phyloP scores from a whole-genome alignment of 2,329 filamentous ascomycete genomes.

The Hypoxylon sp. region DNA sequence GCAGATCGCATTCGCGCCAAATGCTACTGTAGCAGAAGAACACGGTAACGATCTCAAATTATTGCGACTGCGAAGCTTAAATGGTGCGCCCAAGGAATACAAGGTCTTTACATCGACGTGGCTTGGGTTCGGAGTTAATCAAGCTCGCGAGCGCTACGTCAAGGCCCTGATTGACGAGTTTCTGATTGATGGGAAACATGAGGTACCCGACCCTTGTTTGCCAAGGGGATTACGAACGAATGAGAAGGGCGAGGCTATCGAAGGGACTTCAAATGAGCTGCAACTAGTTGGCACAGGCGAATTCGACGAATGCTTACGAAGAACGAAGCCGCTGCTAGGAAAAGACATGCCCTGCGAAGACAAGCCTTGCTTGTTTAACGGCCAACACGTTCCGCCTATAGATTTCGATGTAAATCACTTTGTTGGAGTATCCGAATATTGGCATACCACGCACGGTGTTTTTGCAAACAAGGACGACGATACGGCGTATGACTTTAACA shows the following conservation, averaged over 20 bases:
- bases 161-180: conserved; percentile 79
- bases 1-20: conserved; percentile 97
- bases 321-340: conserved; percentile 87
- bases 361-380: conserved; percentile 88
- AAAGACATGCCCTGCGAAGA: conserved; percentile 90
- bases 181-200: conserved; percentile 68
- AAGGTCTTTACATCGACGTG: conserved; percentile 95
- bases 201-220: conserved; percentile 92
- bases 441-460: conserved; percentile 97
- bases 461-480: conserved; percentile 85
- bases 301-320: conserved; percentile 86
- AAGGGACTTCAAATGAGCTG: conserved; percentile 59
- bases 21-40: conserved; percentile 88
- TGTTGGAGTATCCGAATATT: conserved; percentile 97
- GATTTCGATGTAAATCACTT: conserved; percentile 99
- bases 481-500: conserved; percentile 85
- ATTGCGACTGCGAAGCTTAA: conserved; percentile 84
- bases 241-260: conserved; percentile 74
- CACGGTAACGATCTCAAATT: conserved; percentile 92
- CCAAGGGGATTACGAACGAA: conserved; percentile 82
- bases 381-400: conserved; percentile 92
- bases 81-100: conserved; percentile 84
- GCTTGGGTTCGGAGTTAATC: conserved; percentile 97
- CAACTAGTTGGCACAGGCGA: conserved; percentile 85
- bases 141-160: conserved; percentile 90